Evolutionary conservation across 225 moss, liverwort and hornwort genomes (phyloP), one percentile per base, ranked within the genome.

Genomic region (Physcomitrium patens): DNA sequence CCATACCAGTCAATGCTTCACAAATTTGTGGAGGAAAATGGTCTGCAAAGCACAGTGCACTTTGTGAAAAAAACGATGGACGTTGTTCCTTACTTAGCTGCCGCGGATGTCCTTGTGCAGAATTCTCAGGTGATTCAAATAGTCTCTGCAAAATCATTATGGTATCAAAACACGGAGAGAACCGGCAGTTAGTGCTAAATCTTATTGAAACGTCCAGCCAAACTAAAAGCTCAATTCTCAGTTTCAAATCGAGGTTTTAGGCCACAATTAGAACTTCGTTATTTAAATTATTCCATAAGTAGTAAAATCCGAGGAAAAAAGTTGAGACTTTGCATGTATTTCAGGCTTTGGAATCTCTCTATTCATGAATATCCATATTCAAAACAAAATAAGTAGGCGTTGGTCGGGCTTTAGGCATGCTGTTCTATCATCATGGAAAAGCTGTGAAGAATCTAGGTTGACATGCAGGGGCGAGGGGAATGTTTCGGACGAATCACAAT

Each of bases 401-500:
- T 9, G n/a, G 18, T 60, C 60, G 28, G 27, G 27, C 27, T 10
- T 50, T 37, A 73, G 61, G 50, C 13, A 24, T 42, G 10, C 1
- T 72, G 5, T 60, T 42, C 15, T 45, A 10, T 28, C 5, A 18
- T 15, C 5, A 37, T 52, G 17, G 9, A 55, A 54, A 31, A 2
- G 9, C 18, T 22, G 16, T 64, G 12, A 73, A 56, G 0, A 0
- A 37, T 64, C 16, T 0, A 17, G 45, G n/a, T 2, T 12, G 1
- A 9, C 10, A 26, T 75, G 23, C 7, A 89, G 81, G 83, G 81
- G 14, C 78, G 76, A 50, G 86, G 89, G 37, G 81, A 89, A n/a
- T 84, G 83, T 78, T 89, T 89, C 81, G 89, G 89, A 41, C 63
- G 81, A 45, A 86, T 89, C 23, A 89, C 89, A 18, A 86, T 89